Percentiles rank a stretch among this genome's conserved stretches.
phyloP scores from a whole-genome alignment of 202 grass and related monocot genomes.

The Zizania palustris region DNA sequence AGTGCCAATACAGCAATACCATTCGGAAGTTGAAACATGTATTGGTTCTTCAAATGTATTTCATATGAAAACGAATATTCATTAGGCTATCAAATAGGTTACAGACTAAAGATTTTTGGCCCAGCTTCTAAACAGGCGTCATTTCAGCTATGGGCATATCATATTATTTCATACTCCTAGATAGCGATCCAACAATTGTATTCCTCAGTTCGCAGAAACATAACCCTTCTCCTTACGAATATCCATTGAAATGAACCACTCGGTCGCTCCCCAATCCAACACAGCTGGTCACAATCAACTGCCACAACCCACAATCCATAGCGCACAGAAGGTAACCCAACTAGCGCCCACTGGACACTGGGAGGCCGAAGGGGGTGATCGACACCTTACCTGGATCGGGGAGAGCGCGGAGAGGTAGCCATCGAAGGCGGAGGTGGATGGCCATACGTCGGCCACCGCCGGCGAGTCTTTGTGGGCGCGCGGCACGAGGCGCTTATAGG shows the following conservation, averaged over 20 bases:
- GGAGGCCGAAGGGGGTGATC: neutral
- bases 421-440: constrained; percentile 92
- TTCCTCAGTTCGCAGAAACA: constrained; percentile 1
- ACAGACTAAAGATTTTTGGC: neutral
- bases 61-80: constrained; percentile 12
- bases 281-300: neutral
- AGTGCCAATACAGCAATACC: neutral
- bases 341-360: neutral
- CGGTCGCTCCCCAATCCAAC: constrained; percentile 19
- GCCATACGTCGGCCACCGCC: constrained; percentile 88
- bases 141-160: constrained; percentile 21
- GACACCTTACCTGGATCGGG: constrained; percentile 74
- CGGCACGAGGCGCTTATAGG: constrained; percentile 89
- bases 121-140: neutral
- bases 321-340: neutral
- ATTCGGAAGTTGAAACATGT: neutral
- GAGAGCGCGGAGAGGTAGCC: constrained; percentile 87
- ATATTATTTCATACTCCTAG: neutral
- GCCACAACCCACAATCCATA: neutral
- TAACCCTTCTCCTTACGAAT: neutral
- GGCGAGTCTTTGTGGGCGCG: constrained; percentile 84
- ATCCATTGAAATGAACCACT: neutral
- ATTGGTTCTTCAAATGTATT: constrained; percentile 5
- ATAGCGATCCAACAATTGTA: neutral
- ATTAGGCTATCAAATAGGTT: neutral